Percentiles rank a stretch among this genome's conserved stretches.
Conservation (phyloP, 495 filamentous ascomycete species). For the Chaetomium fimeti region DNA sequence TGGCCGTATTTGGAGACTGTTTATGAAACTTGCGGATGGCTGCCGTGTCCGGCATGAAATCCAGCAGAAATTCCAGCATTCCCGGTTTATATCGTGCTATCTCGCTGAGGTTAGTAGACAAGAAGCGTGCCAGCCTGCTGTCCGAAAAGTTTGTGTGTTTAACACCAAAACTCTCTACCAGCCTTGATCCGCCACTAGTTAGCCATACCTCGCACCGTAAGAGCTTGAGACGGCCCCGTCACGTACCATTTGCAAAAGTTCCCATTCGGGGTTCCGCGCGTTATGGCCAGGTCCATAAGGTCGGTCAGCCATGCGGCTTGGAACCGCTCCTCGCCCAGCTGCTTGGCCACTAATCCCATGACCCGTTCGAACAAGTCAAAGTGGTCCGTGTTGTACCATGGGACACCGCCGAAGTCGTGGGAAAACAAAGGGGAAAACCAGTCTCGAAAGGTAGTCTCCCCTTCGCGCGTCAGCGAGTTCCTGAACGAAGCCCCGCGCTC, state of each 20-base stretch:
- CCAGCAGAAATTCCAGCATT: not conserved
- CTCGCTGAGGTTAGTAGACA: not conserved
- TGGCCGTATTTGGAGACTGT: not conserved
- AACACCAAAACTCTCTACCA: not conserved
- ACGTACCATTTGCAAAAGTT: constrained; percentile 5
- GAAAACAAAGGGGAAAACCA: not conserved
- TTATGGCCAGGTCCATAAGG: not conserved
- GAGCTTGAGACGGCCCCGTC: not conserved
- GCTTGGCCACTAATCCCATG: not conserved
- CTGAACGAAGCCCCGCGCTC: not conserved
- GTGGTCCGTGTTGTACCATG: not conserved
- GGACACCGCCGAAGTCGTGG: not conserved
- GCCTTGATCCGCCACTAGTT: not conserved
- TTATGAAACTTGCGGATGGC: too few relatives aligned
- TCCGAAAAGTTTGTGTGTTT: not conserved
- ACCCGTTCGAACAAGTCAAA: constrained; percentile 1
- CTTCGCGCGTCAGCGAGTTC: not conserved
- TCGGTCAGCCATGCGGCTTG: not conserved
- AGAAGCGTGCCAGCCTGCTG: not conserved
- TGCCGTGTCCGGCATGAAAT: not conserved
- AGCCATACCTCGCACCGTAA: not conserved
- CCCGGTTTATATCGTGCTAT: not conserved
- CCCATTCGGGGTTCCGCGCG: too few relatives aligned
- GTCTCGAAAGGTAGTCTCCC: not conserved
- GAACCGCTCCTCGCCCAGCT: not conserved